Evolutionary conservation across 352 stramenopile species (phyloP), one percentile per base, ranked within the genome.

Genomic region (Phytopythium sindhum): DNA sequence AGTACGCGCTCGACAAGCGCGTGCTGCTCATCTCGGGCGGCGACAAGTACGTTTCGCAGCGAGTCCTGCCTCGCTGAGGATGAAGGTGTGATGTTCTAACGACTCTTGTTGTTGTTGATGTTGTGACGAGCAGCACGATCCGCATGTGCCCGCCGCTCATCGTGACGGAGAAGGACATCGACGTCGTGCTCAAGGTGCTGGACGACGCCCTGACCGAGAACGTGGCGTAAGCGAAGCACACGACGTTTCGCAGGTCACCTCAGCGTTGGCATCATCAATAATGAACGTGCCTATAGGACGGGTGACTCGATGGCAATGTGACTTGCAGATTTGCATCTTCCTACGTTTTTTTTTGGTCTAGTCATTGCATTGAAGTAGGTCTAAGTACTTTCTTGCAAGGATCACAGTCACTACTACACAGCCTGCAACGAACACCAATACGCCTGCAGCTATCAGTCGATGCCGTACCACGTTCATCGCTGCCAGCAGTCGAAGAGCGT

Each of bases 11-110:
- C 47, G 75, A 74, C 24, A 90, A 96, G 65, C 79, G 81, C 60
- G 73, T 96, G 47, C 78, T 96, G 58, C 74, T 93, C 65, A 94
- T 95, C 71, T 88, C 81, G 21, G 88, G 77, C 26, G 88, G 88
- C 33, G 84, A 93, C 71, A 91, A 91, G 84, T 93, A 74, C 54
- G 78, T 80, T 12, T 42, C 26, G 37, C 45, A 9, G 50, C 10
- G 31, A 42, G 2, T 15, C 33, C 10, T 42, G 51, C 51, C 5
- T 35, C 65, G 50, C 21, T 48, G 48, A 33, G 57, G n/a, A 42
- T 57, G 14, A 2, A 44, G 33, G 59, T 9, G 19, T 23, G 14
- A 14, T 21, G 4, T 12, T n/a, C 26, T 57, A 21, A 60, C 41
- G 56, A 31, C 63, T 44, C 60, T 60, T 52, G 1, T 23, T 50